A percentile compares a stretch with the other conserved stretches of the same genome.
phyloP scores from a whole-genome alignment of 495 filamentous ascomycete genomes.

The Beverwykella pulmonaria region DNA sequence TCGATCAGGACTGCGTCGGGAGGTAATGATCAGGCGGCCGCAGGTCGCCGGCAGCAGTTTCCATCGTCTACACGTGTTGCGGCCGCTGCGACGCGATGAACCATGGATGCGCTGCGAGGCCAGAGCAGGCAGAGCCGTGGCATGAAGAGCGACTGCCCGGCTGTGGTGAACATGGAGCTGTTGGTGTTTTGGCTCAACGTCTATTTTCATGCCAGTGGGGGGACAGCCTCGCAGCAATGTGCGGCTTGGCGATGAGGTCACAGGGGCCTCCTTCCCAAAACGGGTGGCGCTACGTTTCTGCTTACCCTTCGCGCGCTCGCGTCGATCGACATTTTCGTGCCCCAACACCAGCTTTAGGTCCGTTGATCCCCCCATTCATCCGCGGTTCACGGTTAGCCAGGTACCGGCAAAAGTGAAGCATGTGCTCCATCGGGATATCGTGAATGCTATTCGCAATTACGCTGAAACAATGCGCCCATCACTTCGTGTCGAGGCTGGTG shows the following conservation, averaged over 20 bases:
- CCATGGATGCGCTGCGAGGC: too few species aligned
- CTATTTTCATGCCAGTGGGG: slow-evolving; percentile 10
- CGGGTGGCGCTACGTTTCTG: neutral
- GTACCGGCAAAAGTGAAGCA: neutral
- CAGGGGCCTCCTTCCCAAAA: slow-evolving; percentile 3
- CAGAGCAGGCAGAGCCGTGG: neutral
- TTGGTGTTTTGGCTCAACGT: slow-evolving; percentile 29
- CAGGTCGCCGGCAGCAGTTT: too few species aligned
- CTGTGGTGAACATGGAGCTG: slow-evolving; percentile 4
- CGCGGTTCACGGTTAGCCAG: neutral
- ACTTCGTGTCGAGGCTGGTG: neutral
- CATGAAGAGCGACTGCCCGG: neutral
- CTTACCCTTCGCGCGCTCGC: too few species aligned
- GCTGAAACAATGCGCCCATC: neutral
- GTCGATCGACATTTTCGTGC: too few species aligned
- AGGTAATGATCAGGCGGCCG: neutral
- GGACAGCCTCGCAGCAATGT: neutral
- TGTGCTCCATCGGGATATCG: neutral
- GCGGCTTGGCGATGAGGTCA: neutral
- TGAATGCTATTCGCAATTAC: neutral
- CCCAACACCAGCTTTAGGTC: too few species aligned
- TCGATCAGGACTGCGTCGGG: slow-evolving; percentile 16
- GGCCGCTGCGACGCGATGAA: too few species aligned
- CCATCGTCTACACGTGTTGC: too few species aligned
- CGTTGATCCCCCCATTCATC: neutral